phyloP scores from a whole-genome alignment of 495 filamentous ascomycete species.

The Penicillium robsamsonii region DNA sequence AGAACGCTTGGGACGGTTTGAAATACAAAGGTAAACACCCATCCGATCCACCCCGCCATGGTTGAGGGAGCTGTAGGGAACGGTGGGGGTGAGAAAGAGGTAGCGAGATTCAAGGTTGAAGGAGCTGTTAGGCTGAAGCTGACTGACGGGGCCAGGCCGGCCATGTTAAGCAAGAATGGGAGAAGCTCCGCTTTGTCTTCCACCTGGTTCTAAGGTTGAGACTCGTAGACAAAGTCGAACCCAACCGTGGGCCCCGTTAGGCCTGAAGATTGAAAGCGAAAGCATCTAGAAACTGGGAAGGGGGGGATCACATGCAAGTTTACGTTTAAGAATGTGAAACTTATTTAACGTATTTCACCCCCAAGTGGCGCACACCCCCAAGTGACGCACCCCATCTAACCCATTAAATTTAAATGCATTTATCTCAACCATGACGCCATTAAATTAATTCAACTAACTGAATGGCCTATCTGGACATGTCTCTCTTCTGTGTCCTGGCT shows the following conservation, averaged over 20 bases:
- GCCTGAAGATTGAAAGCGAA: slow-evolving; percentile 1
- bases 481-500: no score
- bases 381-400: no score
- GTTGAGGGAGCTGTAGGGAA: slow-evolving; percentile 35
- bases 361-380: no score
- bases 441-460: no score
- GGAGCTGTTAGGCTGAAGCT: slow-evolving; percentile 23
- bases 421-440: no score
- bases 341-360: no score
- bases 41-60: slow-evolving; percentile 47
- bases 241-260: slow-evolving; percentile 4
- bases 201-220: slow-evolving; percentile 6
- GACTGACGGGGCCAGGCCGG: slow-evolving; percentile 25
- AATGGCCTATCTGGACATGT: no score
- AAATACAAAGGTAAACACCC: slow-evolving; percentile 44
- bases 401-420: no score
- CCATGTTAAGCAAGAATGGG: slow-evolving; percentile 13
- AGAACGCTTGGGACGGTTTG: slow-evolving; percentile 66
- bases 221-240: background rate
- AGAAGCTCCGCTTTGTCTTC: slow-evolving; percentile 19
- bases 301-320: no score
- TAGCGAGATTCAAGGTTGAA: slow-evolving; percentile 18
- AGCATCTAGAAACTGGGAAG: no score
- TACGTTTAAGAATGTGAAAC: no score
- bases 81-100: slow-evolving; percentile 28